These are phyloP conservation scores for Diaporthe batatas DNA, from an alignment of 2,329 filamentous ascomycete genomes.

Conservation along the genomic window DNA sequence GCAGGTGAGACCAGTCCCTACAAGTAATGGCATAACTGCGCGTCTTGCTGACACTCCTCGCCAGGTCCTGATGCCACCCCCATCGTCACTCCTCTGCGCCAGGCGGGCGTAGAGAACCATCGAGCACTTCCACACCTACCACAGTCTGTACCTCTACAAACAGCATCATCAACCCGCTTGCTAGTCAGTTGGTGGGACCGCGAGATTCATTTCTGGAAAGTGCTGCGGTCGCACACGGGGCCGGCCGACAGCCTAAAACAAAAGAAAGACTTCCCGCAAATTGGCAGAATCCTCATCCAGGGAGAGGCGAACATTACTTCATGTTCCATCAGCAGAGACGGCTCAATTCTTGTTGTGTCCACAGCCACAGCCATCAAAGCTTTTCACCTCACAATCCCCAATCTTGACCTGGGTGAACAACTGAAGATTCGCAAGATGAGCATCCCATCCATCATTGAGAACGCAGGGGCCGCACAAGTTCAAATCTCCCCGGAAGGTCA, in stretches of 20 bases:
- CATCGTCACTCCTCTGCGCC: constrained; percentile 82
- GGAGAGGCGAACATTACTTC: constrained; percentile 88
- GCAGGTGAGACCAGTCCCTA: constrained; percentile 73
- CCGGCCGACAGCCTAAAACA: constrained; percentile 47
- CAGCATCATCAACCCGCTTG: constrained; percentile 79
- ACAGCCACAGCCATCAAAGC: constrained; percentile 79
- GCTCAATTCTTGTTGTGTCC: constrained; percentile 80
- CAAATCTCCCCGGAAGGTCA: constrained; percentile 77
- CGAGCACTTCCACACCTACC: constrained; percentile 86
- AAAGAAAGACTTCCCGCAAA: constrained; percentile 71
- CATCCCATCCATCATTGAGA: constrained; percentile 68
- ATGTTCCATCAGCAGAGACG: constrained; percentile 75
- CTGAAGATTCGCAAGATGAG: constrained; percentile 80
- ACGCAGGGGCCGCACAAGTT: constrained; percentile 76
- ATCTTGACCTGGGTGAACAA: constrained; percentile 65
- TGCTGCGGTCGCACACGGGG: constrained; percentile 61
- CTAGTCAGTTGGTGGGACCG: constrained; percentile 94
- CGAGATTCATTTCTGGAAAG: constrained; percentile 85
- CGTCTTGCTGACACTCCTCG: constrained; percentile 49
- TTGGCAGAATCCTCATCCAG: constrained; percentile 76
- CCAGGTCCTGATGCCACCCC: constrained; percentile 87
- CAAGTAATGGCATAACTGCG: neutral
- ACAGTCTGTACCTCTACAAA: constrained; percentile 79
- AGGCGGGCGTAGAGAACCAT: constrained; percentile 84
- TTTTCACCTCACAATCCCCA: constrained; percentile 73